phyloP scores from a whole-genome alignment of 495 filamentous ascomycete species.

The Apiosordaria backusii region DNA sequence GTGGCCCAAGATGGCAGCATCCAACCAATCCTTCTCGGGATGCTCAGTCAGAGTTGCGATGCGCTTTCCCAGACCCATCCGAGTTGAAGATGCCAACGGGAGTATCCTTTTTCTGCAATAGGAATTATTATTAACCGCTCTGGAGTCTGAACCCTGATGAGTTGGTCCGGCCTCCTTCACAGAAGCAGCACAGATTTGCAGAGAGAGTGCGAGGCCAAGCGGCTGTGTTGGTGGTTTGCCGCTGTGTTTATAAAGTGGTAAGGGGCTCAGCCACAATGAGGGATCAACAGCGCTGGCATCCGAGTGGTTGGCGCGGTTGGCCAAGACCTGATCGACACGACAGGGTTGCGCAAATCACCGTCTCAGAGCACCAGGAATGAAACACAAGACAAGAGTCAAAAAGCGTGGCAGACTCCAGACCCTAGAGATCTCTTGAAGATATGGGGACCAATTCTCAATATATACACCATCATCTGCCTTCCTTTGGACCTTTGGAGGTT shows the following conservation, averaged over 20 bases:
- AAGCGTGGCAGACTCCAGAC: neutral
- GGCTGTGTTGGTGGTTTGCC: constrained; percentile 12
- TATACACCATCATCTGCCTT: neutral
- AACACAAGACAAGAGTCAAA: constrained; percentile 3
- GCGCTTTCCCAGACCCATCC: neutral
- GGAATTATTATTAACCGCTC: neutral
- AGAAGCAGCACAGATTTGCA: neutral
- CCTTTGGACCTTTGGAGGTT: neutral
- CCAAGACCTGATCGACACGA: constrained; percentile 16
- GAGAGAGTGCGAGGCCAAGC: neutral
- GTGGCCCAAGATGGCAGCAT: neutral
- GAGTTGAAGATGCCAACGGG: neutral
- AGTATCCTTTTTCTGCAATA: neutral
- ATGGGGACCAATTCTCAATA: neutral
- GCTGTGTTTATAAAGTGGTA: constrained; percentile 8
- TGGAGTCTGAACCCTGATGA: neutral
- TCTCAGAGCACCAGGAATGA: constrained; percentile 2
- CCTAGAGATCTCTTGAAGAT: neutral
- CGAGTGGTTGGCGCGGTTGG: constrained; percentile 16
- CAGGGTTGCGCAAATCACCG: neutral
- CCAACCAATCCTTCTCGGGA: neutral
- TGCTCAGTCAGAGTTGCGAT: no score
- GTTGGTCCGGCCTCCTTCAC: neutral
- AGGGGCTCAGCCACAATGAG: constrained; percentile 20
- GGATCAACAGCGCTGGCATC: constrained; percentile 12